Evolutionary conservation across 164 flowering plant species (phyloP), one percentile per base, ranked within the genome.

Genomic region (Umbellularia californica): DNA sequence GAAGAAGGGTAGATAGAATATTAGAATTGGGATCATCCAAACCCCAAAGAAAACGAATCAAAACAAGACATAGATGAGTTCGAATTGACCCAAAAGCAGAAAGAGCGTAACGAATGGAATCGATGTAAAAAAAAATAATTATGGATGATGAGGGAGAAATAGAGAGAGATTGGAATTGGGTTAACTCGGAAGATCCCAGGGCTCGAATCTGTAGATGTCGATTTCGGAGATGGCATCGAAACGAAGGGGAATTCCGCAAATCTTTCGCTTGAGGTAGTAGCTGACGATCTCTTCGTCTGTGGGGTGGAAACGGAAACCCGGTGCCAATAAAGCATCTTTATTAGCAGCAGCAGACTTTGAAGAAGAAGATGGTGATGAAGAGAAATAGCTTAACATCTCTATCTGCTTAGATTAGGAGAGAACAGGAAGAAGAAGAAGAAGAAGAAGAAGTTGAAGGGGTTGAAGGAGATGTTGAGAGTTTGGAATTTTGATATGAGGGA

Each of bases 161-260:
- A 10, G 63, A 35, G 47, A n/a, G 52, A 51, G 33, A 15, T 20
- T 13, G 35, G 50, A 71, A 5, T 55, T 20, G 4, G 33, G 24
- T 3, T 62, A 2, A 90, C 94, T 87, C 69, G 91, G 85, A 23
- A 90, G 90, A 33, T 89, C 90, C 95, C 91, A 87, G 6, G 95
- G 95, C 77, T 90, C 95, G 51, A 77, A 78, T 67, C 79, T 87
- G 86, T 90, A 90, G 79, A 90, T 82, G 58, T 90, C 95, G 74
- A 87, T 84, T 22, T 87, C 90, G 19, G 87, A 75, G 47, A 90
- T 88, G 65, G 88, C 87, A 23, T 88, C 84, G 72, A 84, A 77
- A n/a, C 87, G 82, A 50, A 89, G 81, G 65, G 86, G 73, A 51
- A 81, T 89, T 2, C 82, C 81, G 25, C 58, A 72, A 75, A 92